phyloP scores from a whole-genome alignment of 2,329 filamentous ascomycete species.

The Fonsecaea erecta region DNA sequence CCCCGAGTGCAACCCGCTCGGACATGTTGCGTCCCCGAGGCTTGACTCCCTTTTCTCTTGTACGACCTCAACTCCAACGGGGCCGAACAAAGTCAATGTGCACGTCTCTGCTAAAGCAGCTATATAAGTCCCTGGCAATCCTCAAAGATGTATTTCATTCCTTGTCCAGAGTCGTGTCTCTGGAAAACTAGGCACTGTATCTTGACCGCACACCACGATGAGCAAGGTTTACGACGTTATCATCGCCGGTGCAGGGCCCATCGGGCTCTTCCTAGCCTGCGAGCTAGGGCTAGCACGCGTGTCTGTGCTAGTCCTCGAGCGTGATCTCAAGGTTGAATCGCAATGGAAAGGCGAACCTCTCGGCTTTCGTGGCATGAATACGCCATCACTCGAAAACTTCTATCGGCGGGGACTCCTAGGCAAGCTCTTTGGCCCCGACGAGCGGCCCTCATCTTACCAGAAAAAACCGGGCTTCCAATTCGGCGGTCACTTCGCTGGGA shows the following conservation, averaged over 20 bases:
- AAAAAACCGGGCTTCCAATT: conserved; percentile 39
- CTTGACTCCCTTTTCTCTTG: not conserved
- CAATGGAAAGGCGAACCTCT: conserved; percentile 40
- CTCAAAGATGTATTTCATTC: not conserved
- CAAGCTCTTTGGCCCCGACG: conserved; percentile 36
- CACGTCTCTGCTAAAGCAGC: not conserved
- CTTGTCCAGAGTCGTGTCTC: not conserved
- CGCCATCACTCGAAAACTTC: conserved; percentile 44
- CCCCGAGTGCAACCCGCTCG: not conserved
- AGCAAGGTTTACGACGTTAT: conserved; percentile 42
- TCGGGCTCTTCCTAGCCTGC: conserved; percentile 50
- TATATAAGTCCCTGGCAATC: not conserved
- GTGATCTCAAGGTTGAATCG: conserved; percentile 29
- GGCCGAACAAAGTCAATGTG: not conserved
- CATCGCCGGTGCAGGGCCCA: conserved; percentile 53
- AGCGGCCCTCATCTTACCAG: conserved; percentile 21
- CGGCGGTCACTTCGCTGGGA: conserved; percentile 43
- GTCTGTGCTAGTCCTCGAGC: conserved; percentile 48
- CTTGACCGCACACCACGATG: not conserved
- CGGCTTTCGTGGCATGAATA: conserved; percentile 42
- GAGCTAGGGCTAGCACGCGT: conserved; percentile 43
- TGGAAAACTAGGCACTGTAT: not conserved
- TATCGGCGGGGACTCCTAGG: conserved; percentile 48
- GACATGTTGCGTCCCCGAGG: not conserved
- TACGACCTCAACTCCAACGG: not conserved